Evolutionary conservation across 1,284 basidiomycete genomes (phyloP), one percentile per base, ranked within the genome.

Genomic region (Singerocomus inundabilis): DNA sequence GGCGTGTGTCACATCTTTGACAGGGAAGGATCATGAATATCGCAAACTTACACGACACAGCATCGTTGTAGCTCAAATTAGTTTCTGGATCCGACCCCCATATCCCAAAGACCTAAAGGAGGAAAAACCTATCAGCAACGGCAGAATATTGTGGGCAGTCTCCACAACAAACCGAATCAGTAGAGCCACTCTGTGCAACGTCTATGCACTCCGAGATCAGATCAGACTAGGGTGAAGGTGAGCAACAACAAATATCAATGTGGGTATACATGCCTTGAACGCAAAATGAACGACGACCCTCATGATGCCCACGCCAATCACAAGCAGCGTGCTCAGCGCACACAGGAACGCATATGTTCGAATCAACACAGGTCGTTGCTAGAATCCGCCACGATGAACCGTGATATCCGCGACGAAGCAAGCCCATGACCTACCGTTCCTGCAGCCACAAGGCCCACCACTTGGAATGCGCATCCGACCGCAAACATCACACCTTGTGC

Each of bases 241-340:
- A 64, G 47, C 30, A 41, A 44, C 34, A 47, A 39, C 13, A 9
- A 12, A 5, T 28, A 45, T 26, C 21, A 6, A 26, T 2, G 5
- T 11, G 1, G 4, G 21, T 30, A 25, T 0, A 55, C 55, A n/a
- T 51, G 77, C 83, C 79, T 91, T 88, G 62, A 78, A 74, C 2
- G 72, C 69, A 65, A 88, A 91, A 61, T 91, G 89, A 1, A 79
- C 68, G 7, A 89, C 66, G 8, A 82, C 71, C 15, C 77, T 71
- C 45, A 88, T 59, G 46, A 89, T 68, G 6, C 79, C 80, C 1
- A 78, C 70, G 0, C 68, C 84, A 10, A 78, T 58, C 24, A 85
- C 73, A 0, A 84, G 58, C 31, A 84, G 58, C 18, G 79, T 69
- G 7, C 77, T 78, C 5, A 80, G 56, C 6, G 78, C 69, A 3